Percentiles rank a stretch among this genome's conserved stretches.
Evolutionary conservation across 441 rosid genomes (phyloP).

Genomic region (Adansonia gregorii): DNA sequence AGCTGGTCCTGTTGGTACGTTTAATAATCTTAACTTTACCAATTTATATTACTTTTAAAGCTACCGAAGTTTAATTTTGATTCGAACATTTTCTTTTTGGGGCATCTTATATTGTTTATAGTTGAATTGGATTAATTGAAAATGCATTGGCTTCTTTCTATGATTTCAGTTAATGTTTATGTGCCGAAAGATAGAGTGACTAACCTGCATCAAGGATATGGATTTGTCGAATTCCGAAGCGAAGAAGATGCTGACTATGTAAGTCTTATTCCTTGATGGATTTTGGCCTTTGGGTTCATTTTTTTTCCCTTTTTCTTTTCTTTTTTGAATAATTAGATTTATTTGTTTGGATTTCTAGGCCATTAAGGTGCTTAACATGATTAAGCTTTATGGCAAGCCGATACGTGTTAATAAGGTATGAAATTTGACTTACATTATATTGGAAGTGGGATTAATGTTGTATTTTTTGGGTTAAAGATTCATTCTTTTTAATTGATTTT

Average conservation of each 20-base stretch:
- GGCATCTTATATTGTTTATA: neutral
- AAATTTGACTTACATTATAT: neutral
- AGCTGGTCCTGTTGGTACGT: constrained; percentile 94
- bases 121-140: neutral
- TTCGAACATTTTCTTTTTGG: neutral
- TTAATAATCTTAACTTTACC: neutral
- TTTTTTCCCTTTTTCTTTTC: neutral
- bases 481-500: neutral
- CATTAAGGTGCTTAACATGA: constrained; percentile 95
- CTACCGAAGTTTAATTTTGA: neutral
- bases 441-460: neutral
- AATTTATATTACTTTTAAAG: neutral
- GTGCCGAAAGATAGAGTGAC: constrained; percentile 97
- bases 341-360: constrained; percentile 52
- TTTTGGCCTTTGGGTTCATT: neutral
- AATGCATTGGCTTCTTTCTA: neutral
- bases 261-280: constrained; percentile 31
- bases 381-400: constrained; percentile 92
- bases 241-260: constrained; percentile 99
- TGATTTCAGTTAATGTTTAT: constrained; percentile 76
- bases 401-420: constrained; percentile 94
- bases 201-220: constrained; percentile 88
- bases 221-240: constrained; percentile 86
- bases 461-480: neutral
- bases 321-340: neutral